Base-by-base conservation (phyloP, 306 rosid species). In the Glycine latifolia region DNA sequence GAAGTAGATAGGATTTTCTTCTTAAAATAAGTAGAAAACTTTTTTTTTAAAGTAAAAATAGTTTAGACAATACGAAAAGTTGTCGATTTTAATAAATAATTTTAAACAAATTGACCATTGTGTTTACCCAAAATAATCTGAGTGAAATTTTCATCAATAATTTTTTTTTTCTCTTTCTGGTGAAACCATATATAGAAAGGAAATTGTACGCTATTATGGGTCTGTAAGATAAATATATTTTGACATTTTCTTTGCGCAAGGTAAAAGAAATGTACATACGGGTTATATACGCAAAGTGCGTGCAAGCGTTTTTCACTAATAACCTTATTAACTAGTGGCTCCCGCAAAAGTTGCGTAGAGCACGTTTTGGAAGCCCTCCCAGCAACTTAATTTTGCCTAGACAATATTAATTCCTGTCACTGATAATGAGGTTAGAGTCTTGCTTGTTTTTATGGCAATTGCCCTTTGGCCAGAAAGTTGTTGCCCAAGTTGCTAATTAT, bases 401-500 rank as follows among this genome's bases (percentile, higher is more conserved):
- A 55, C 63, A 54, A 14, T 15, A 73, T 31, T 71, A 68, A 68
- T 17, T 68, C 68, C 47, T 71, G 8, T 56, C 43, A 41, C 67
- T 52, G 47, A 31, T 31, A 41, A 39, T 58, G 55, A 74, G 39
- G 43, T 58, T 39, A 58, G 61, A 59, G 44, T 75, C 55, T 59
- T 75, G 68, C 79, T 10, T 56, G 44, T 20, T 58, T 58, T 16
- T 16, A 16, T 6, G 44, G 69, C 41, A 75, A 75, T 43, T 59
- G 56, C 55, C 52, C 5, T n/a, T 54, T 54, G 59, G 59, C 20
- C 17, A n/a, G 59, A 54, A n/a, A 54, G 59, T 54, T 74, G 68
- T 16, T 11, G 55, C 79, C 12, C 79, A 16, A 75, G 55, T 58
- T 75, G 69, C 56, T 41, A 58, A 10, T 16, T 75, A 26, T 26